Conservation (phyloP, 176 grass and related monocot genomes). For the Elymus sibiricus region DNA sequence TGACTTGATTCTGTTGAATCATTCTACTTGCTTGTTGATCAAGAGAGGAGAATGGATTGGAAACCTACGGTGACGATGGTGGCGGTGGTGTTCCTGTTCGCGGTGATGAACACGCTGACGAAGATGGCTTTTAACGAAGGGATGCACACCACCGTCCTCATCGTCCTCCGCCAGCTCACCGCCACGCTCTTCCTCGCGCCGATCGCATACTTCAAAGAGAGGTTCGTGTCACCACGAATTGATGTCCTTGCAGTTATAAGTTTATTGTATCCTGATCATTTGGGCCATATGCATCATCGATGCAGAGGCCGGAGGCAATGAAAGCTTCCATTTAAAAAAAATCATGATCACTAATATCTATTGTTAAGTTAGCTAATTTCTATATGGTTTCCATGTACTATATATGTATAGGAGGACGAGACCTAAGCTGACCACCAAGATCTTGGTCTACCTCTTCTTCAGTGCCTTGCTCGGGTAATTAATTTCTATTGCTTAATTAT, state of each 20-base stretch:
- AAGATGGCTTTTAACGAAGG: slow-evolving; percentile 75
- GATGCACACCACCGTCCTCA: slow-evolving; percentile 60
- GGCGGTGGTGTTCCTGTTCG: slow-evolving; percentile 38
- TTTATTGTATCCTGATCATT: no score
- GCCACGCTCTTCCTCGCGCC: slow-evolving; percentile 60
- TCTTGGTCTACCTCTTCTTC: slow-evolving; percentile 68
- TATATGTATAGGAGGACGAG: slow-evolving; percentile 52
- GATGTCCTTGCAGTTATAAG: background rate
- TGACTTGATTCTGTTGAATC: background rate
- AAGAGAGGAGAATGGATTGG: background rate
- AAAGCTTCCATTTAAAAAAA: no score
- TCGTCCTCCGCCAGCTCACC: slow-evolving; percentile 51
- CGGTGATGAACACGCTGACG: slow-evolving; percentile 47
- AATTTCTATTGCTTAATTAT: background rate
- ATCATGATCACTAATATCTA: no score
- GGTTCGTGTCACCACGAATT: slow-evolving; percentile 3
- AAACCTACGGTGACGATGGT: slow-evolving; percentile 39
- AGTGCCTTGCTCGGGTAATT: slow-evolving; percentile 69
- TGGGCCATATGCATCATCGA: no score
- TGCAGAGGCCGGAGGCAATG: no score
- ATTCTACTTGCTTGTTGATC: background rate
- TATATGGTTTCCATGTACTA: background rate
- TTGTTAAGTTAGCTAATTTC: no score
- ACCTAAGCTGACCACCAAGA: slow-evolving; percentile 67
- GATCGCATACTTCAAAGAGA: slow-evolving; percentile 67